Evolutionary conservation across 345 rosid genomes (phyloP), one percentile per base, ranked within the genome.

Genomic region (Adansonia digitata): DNA sequence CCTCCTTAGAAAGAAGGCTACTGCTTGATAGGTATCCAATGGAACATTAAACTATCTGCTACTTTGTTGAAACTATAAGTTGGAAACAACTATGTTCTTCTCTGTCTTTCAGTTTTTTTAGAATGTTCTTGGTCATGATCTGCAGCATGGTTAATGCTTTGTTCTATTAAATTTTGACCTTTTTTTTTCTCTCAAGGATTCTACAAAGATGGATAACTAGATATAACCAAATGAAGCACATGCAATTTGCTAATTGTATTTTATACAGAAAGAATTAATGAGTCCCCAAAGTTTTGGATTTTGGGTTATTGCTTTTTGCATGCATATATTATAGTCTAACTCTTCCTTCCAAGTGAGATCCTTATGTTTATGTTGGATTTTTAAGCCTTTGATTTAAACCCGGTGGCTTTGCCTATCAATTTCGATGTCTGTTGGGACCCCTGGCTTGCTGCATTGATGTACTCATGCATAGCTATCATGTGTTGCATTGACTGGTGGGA

Each of bases 1-100:
- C 72, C 86, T 92, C n/a, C 80, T 92, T 57, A 82, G 94, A 78
- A 86, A 81, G 76, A 84, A 84, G 71, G 77, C 57, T 68, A 63
- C 77, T 60, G 62, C 78, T 18, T 35, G 79, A 80, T 31, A 39
- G 27, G n/a, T 18, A 55, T 55, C 68, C 65, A 27, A n/a, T 9
- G 24, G 60, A 67, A 4, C 5, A n/a, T 22, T 8, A 46, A 31
- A 31, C 55, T 15, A 13, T 37, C 49, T 14, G 22, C 22, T 15
- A 48, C 67, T 39, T 35, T 26, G 66, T 72, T 22, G 48, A 56
- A 56, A 56, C 45, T 27, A 22, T 9, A 13, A 56, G 75, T 9
- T 0, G 22, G 26, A 48, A 69, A 31, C 56, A 68, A 48, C 40
- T 17, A 20, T 17, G 57, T 69, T 48, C 15, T 27, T 17, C 39